Evolutionary conservation across 202 grass and related monocot genomes (phyloP), one percentile per base, ranked within the genome.

Genomic region (Carex arenaria): DNA sequence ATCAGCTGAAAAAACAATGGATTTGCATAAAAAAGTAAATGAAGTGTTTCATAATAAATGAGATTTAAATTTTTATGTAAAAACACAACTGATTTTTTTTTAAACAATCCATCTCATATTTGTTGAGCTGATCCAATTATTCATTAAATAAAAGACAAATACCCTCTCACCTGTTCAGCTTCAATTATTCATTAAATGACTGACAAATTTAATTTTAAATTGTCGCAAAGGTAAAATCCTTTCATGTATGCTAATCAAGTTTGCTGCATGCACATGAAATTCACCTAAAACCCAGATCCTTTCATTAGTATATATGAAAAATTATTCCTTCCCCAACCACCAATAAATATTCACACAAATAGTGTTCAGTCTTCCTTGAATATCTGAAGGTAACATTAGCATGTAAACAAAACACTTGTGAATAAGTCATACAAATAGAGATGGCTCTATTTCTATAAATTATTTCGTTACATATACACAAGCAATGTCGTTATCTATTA

Each of bases 1-100:
- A 99, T 99, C 69, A 95, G 81, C 97, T 99, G 89, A 80, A 92
- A 36, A 72, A 72, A 31, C 20, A 32, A 75, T 13, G 12, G 28
- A 14, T 4, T 73, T 45, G 51, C 23, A 84, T 62, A 32, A 47
- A 62, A 59, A 73, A 47, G 12, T 67, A 8, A 31, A 22, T 17
- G 19, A 23, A 52, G 67, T 28, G 2, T 32, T 28, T 47, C 8
- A 67, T 31, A 56, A 61, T 53, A 83, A 34, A 72, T 64, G 12
- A 66, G 64, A 49, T 40, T 83, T 4, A 32, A 53, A 0, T 23
- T 23, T 72, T 26, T 51, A 72, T 23, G 4, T 49, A 72, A 72
- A 26, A 49, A 49, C 42, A 43, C 2, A 47, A 47, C 10, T 5
- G 19, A 10, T 53, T 52, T 28, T 26, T 52, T 51, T 73, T 67